phyloP scores from a whole-genome alignment of 2,329 filamentous ascomycete genomes.

The Penicillium sp. region DNA sequence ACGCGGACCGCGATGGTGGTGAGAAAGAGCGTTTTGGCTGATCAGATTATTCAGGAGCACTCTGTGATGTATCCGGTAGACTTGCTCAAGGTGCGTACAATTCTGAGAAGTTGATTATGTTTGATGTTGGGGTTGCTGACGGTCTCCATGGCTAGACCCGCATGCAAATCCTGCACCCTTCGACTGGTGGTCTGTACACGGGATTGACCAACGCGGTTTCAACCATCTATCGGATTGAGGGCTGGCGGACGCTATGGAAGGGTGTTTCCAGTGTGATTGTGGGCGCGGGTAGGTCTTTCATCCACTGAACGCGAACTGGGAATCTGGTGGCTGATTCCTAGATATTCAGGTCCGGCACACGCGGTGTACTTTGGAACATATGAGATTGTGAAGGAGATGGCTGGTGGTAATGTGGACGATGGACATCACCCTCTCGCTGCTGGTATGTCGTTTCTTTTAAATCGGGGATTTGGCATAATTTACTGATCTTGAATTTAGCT shows the following conservation, averaged over 20 bases:
- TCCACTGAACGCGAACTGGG: background rate
- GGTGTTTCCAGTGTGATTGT: slow-evolving; percentile 95
- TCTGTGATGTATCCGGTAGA: slow-evolving; percentile 99
- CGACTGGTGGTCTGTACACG: slow-evolving; percentile 76
- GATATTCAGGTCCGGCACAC: slow-evolving; percentile 77
- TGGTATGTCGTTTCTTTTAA: slow-evolving; percentile 58
- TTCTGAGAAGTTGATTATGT: background rate
- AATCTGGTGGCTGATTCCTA: slow-evolving; percentile 21
- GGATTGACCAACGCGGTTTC: slow-evolving; percentile 90
- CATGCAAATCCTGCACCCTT: slow-evolving; percentile 93
- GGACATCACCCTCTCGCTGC: slow-evolving; percentile 93
- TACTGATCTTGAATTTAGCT: slow-evolving; percentile 52
- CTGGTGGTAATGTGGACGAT: slow-evolving; percentile 81
- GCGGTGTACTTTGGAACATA: slow-evolving; percentile 99
- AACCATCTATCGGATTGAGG: slow-evolving; percentile 87
- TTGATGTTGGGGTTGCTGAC: slow-evolving; percentile 14
- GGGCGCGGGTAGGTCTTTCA: slow-evolving; percentile 71
- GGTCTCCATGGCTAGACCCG: slow-evolving; percentile 67
- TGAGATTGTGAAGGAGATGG: slow-evolving; percentile 92
- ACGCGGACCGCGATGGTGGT: background rate
- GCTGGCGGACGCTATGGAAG: slow-evolving; percentile 88
- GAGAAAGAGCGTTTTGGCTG: background rate
- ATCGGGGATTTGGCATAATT: slow-evolving; percentile 2
- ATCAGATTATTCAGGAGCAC: slow-evolving; percentile 68
- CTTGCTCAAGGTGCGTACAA: slow-evolving; percentile 76